Base-by-base conservation (phyloP, 768 basidiomycete genomes). In the Saitozyma sp. region DNA sequence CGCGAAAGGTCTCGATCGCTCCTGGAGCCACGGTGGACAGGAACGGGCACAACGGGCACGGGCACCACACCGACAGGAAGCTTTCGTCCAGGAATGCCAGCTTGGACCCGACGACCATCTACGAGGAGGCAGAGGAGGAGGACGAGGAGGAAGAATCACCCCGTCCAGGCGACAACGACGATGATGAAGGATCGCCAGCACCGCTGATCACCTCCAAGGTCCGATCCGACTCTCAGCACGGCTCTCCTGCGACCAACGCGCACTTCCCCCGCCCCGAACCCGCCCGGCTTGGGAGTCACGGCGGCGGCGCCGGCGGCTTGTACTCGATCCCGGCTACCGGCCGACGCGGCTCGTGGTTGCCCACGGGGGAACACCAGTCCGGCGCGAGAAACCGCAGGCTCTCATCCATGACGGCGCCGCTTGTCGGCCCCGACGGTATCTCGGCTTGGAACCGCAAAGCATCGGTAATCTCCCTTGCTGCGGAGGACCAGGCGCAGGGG, bases 401-500 rank as follows among this genome's bases (percentile, higher is more conserved):
- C 17, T 76, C 74, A 0, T 71, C 69, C 20, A 73, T 70, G 63
- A 58, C 69, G 1, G 65, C 63, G 9, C 68, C 71, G 14, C 54
- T 71, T 5, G 59, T 62, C n/a, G 68, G 68, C 5, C 68, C 74
- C 0, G 74, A 76, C 41, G 74, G 70, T n/a, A 69, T 73, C 37
- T 67, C 68, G 8, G 76, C 76, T 19, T 78, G 76, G 76, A 71
- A 59, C 20, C 63, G 76, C 13, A 78, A 78, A 63, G 68, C 74
- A 8, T 78, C 76, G 10, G 64, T 78, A 42, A 72, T 78, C 45
- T 67, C 69, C 19, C 54, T 76, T 9, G 50, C 62, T 1, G 56
- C 60, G 10, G 73, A 75, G 11, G 74, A 76, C 5, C 61, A 61
- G n/a, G 19, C 58, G 10, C 50, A 53, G 8, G 68, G 66, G 38